Percentiles rank a stretch among this genome's conserved stretches.
These are phyloP conservation scores for Leersia perrieri DNA, from an alignment of 176 grass and related monocot genomes.

Conservation along the genomic window DNA sequence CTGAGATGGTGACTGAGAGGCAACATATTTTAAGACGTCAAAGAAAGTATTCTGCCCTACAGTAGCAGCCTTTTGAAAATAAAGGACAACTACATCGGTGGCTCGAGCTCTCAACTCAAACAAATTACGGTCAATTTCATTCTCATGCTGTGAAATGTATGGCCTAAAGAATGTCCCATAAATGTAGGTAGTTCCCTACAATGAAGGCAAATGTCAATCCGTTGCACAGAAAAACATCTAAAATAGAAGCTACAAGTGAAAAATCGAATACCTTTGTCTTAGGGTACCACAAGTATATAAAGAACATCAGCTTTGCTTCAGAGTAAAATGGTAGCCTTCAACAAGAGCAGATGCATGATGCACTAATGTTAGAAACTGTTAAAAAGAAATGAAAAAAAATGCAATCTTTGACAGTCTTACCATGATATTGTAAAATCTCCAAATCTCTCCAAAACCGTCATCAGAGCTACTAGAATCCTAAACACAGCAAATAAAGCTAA, in stretches of 20 bases:
- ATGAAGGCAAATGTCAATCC: conserved; percentile 28
- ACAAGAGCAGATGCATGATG: conserved; percentile 18
- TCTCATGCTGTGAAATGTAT: conserved; percentile 92
- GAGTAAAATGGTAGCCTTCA: conserved; percentile 94
- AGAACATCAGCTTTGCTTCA: conserved; percentile 86
- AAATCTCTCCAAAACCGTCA: conserved; percentile 94
- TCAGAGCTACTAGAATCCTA: conserved; percentile 90
- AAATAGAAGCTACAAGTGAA: neutral
- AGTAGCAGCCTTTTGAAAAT: conserved; percentile 74
- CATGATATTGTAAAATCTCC: conserved; percentile 92
- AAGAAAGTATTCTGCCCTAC: conserved; percentile 75
- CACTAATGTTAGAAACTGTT: conserved; percentile 34
- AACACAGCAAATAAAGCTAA: conserved; percentile 25
- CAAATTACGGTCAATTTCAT: conserved; percentile 90
- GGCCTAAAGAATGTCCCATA: conserved; percentile 94
- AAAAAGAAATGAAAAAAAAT: conserved; percentile 21
- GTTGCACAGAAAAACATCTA: conserved; percentile 26
- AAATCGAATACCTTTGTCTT: conserved; percentile 81
- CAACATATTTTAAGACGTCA: conserved; percentile 88
- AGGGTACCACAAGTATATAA: conserved; percentile 93
- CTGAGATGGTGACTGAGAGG: conserved; percentile 64
- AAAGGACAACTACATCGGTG: conserved; percentile 55
- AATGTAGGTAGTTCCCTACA: conserved; percentile 86
- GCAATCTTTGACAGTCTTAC: conserved; percentile 42
- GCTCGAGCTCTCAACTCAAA: conserved; percentile 86